A percentile compares a stretch with the other conserved stretches of the same genome.
Conservation (phyloP, 2,329 filamentous ascomycete species). For the Penicillium sp. region DNA sequence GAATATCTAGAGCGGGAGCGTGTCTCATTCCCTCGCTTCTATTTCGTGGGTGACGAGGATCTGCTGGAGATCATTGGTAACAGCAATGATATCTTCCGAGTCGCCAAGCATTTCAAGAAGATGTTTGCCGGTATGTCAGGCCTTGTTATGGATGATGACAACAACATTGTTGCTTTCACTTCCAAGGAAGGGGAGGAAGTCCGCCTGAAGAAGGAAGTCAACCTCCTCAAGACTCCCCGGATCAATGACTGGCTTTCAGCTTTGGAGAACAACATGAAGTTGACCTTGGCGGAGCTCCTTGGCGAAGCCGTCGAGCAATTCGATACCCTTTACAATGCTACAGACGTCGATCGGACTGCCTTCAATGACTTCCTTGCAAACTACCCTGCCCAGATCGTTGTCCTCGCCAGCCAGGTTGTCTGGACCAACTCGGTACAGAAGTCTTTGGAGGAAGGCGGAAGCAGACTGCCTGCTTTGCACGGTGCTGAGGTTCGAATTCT, state of each 20-base stretch:
- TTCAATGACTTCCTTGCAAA: constrained; percentile 78
- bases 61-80: constrained; percentile 99
- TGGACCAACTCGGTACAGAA: constrained; percentile 89
- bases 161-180: constrained; percentile 84
- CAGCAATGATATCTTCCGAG: constrained; percentile 93
- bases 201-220: constrained; percentile 84
- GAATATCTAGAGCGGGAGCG: constrained; percentile 98
- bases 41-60: constrained; percentile 99
- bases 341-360: constrained; percentile 67
- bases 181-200: constrained; percentile 95
- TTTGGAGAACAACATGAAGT: constrained; percentile 90
- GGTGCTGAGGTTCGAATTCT: constrained; percentile 84
- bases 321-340: constrained; percentile 71
- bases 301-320: constrained; percentile 84
- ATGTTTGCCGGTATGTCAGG: constrained; percentile 98
- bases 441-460: constrained; percentile 71
- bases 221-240: constrained; percentile 85
- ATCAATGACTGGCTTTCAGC: constrained; percentile 99
- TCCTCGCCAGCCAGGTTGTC: constrained; percentile 87
- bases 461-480: constrained; percentile 69
- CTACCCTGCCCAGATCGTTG: constrained; percentile 92
- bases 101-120: constrained; percentile 99
- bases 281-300: constrained; percentile 85
- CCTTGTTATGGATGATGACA: constrained; percentile 86
- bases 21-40: constrained; percentile 97